phyloP scores from a whole-genome alignment of 2,329 filamentous ascomycete genomes.

The Calonectria hawksworthii region DNA sequence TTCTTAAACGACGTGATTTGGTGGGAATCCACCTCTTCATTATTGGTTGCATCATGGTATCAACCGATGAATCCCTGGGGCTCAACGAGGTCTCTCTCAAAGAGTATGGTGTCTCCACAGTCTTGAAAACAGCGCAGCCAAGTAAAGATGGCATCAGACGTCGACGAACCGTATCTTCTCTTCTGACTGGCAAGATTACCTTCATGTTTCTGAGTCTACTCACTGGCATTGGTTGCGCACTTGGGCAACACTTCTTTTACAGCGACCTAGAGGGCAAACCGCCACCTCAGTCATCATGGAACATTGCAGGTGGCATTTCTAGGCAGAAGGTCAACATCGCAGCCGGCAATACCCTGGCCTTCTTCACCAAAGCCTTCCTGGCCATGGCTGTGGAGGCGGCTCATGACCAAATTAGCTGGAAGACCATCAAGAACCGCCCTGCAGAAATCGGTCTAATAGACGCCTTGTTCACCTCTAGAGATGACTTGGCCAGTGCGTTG shows the following conservation, averaged over 20 bases:
- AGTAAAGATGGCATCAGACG: neutral
- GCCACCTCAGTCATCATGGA: neutral
- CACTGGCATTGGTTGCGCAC: neutral
- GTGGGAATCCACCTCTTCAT: too few relatives aligned
- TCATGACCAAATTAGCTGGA: slow-evolving; percentile 12
- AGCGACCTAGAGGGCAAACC: neutral
- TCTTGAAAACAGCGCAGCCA: neutral
- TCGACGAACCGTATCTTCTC: neutral
- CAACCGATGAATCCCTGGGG: too few relatives aligned
- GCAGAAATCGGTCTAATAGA: neutral
- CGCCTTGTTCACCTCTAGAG: neutral
- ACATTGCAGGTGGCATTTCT: neutral
- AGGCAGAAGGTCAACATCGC: slow-evolving; percentile 10
- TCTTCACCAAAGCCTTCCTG: slow-evolving; percentile 6
- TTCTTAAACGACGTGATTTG: too few relatives aligned
- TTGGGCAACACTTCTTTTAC: slow-evolving; percentile 9
- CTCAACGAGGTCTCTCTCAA: too few relatives aligned
- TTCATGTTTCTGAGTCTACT: neutral
- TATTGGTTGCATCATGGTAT: too few relatives aligned
- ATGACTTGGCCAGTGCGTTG: neutral
- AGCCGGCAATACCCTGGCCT: neutral
- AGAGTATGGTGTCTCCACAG: too few relatives aligned
- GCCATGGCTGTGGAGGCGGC: neutral
- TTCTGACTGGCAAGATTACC: neutral
- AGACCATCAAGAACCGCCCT: neutral